Evolutionary conservation across 129 eudicot genomes (phyloP), one percentile per base, ranked within the genome.

Genomic region (Saposhnikovia divaricata): DNA sequence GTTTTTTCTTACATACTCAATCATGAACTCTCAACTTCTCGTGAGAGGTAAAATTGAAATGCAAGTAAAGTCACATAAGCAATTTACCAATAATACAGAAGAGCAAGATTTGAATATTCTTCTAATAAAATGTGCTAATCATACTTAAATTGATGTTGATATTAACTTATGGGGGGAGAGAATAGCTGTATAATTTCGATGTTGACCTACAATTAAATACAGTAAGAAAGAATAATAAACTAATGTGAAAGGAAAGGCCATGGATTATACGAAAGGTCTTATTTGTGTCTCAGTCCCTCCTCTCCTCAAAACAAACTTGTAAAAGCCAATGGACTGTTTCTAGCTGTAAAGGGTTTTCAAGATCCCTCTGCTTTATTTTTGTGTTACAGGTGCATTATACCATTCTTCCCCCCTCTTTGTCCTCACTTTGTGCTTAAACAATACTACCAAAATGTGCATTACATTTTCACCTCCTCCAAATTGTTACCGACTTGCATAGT

Each of bases 221-320:
- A n/a, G n/a, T n/a, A 61, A 15, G 16, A 61, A 61, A 23, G 5
- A 61, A 59, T 7, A 8, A 59, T 9, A 59, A 59, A 25, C 25
- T 59, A 59, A 59, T 59, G 31, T 57, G 21, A 61, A 61, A 61
- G 28, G 69, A 61, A 61, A 61, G 73, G 73, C 73, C 73, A 31
- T 68, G 39, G 43, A 68, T 68, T 31, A 10, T 28, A 68, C 42
- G 42, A 68, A 61, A 25, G 69, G 69, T n/a, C 69, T 68, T 12
- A 31, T 28, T 9, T 68, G 16, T 68, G 40, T 68, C 9, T 68
- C 38, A 9, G 34, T 61, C 73, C 42, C 42, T 68, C 40, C 72
- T 68, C 73, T 68, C 73, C 21, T 28, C 21, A 5, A 31, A 66
- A 66, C 38, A 28, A 66, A 25, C 19, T 3, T 65, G 39, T 65